Percentiles rank a stretch among this genome's conserved stretches.
phyloP scores from a whole-genome alignment of 768 basidiomycete species.

The Gautieria morchelliformis region DNA sequence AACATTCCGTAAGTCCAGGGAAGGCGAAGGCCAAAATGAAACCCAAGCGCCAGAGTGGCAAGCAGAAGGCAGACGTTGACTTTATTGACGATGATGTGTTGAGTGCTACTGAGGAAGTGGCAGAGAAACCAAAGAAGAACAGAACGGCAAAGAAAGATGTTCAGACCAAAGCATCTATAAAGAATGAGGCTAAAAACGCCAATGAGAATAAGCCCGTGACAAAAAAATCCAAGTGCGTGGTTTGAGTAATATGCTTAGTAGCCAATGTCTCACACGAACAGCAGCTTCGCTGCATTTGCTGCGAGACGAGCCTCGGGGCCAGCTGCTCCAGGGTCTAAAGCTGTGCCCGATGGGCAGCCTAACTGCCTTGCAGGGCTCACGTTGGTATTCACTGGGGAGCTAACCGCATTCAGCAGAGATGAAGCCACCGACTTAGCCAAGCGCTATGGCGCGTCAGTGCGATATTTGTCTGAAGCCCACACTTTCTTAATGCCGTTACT shows the following conservation, averaged over 20 bases:
- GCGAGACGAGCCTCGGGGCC: conserved; percentile 50
- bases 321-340: conserved; percentile 48
- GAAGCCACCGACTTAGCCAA: conserved; percentile 85
- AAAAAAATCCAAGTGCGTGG: conserved; percentile 17
- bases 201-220: conserved; percentile 12
- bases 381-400: conserved; percentile 94
- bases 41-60: conserved; percentile 14
- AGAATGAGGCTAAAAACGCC: conserved; percentile 5
- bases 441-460: conserved; percentile 78
- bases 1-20: neutral
- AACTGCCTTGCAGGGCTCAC: conserved; percentile 77
- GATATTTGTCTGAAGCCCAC: neutral
- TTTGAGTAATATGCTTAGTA: neutral
- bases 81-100: conserved; percentile 12
- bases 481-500: neutral
- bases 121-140: neutral
- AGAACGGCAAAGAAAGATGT: neutral
- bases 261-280: neutral
- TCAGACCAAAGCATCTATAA: neutral
- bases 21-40: conserved; percentile 7
- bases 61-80: conserved; percentile 11
- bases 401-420: conserved; percentile 78
- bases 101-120: conserved; percentile 7
- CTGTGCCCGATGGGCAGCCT: conserved; percentile 59
- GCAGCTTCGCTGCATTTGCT: conserved; percentile 35